Evolutionary conservation across 495 filamentous ascomycete species (phyloP).

Genomic region (Pyrenopolyporus hunteri): DNA sequence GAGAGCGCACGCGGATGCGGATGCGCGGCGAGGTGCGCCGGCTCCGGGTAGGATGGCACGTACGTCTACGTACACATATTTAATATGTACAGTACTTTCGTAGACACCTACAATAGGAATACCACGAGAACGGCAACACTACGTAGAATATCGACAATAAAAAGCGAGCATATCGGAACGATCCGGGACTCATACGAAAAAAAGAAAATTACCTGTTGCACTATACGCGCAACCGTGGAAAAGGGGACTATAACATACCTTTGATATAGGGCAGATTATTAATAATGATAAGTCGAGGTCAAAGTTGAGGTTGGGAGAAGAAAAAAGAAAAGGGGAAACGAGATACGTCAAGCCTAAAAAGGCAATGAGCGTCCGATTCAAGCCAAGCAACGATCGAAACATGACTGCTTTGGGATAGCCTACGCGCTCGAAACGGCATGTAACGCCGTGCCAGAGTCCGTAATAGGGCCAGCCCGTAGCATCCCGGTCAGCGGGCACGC

Average conservation of each 20-base stretch:
- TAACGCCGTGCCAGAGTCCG: conserved; percentile 17
- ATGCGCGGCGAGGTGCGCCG: too few relatives aligned
- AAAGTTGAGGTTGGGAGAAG: background rate
- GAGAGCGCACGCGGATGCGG: background rate
- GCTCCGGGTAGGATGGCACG: too few relatives aligned
- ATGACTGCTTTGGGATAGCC: conserved; percentile 14
- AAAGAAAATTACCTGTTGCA: too few relatives aligned
- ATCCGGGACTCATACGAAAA: too few relatives aligned
- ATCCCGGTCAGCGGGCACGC: background rate
- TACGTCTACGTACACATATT: too few relatives aligned
- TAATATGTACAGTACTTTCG: too few relatives aligned
- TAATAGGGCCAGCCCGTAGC: conserved; percentile 18
- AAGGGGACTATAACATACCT: background rate
- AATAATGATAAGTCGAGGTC: conserved; percentile 3
- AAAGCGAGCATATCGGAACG: too few relatives aligned
- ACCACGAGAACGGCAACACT: too few relatives aligned
- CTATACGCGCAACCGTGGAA: too few relatives aligned
- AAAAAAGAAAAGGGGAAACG: background rate
- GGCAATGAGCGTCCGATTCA: conserved; percentile 19
- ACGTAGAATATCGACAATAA: too few relatives aligned
- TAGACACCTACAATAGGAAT: too few relatives aligned
- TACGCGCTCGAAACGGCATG: conserved; percentile 11
- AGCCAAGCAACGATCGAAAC: conserved; percentile 4
- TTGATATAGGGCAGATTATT: background rate
- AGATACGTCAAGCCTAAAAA: conserved; percentile 16